Conservation (phyloP, 2,329 filamentous ascomycete genomes). For the Fusarium dlaminii region DNA sequence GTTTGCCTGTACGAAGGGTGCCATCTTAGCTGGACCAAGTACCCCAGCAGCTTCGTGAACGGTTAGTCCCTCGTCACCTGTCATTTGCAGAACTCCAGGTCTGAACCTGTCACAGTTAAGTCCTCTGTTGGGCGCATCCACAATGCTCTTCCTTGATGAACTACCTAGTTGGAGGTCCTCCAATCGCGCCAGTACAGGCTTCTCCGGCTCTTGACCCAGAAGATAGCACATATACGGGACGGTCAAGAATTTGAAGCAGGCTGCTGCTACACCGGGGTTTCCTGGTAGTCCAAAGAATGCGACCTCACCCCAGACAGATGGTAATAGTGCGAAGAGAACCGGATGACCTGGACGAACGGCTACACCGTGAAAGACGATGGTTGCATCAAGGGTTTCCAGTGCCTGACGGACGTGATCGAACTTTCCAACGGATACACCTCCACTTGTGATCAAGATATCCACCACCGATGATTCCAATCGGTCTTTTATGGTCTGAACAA, state of each 20-base stretch:
- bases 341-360: background rate
- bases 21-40: background rate
- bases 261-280: background rate
- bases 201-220: fast-evolving
- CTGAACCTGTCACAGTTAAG: background rate
- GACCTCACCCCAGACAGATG: fast-evolving
- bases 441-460: background rate
- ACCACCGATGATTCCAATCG: background rate
- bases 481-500: background rate
- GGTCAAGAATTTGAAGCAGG: background rate
- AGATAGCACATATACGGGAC: background rate
- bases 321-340: background rate
- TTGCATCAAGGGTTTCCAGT: background rate
- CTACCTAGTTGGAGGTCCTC: background rate
- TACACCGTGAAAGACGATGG: background rate
- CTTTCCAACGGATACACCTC: background rate
- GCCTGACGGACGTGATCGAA: background rate
- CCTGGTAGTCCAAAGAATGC: background rate
- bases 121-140: background rate
- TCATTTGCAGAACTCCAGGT: background rate
- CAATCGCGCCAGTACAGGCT: background rate
- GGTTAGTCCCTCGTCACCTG: fast-evolving
- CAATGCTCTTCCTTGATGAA: background rate
- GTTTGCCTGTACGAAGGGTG: background rate
- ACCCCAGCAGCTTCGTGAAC: background rate